Base-by-base conservation (phyloP, 2,329 filamentous ascomycete genomes). In the Colletotrichum limetticola region DNA sequence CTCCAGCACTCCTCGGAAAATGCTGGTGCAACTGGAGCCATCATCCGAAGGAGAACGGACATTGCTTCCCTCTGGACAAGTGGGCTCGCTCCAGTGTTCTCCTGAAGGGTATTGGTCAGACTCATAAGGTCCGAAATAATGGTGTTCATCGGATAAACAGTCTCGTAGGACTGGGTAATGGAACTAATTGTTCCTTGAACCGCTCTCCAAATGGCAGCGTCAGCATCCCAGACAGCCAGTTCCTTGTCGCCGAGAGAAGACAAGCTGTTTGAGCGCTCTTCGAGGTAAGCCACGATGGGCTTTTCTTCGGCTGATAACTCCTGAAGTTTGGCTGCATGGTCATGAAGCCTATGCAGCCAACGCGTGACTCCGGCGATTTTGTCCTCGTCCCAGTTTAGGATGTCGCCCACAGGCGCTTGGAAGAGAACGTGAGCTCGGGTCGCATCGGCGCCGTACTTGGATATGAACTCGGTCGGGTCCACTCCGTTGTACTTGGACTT, bases 401-500 rank as follows among this genome's bases (percentile, higher is more conserved):
- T 90, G 69, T 97, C 95, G 55, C 87, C 91, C 16, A 97, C 93
- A 0, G 95, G 94, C 1, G 95, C 95, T 77, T 95, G 93, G 85
- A 98, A 97, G 7, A 98, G 87, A 79, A 98, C 94, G 80, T 98
- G 95, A 4, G 94, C 94, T 68, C 95, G 88, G 2, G 94, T 95
- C 6, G 94, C 92, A 80, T 98, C 95, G 1, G 95, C 94, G 26
- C 95, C 95, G 77, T 97, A 92, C 76, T 90, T 91, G 8, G 87
- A 84, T 70, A 97, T 94, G 75, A 93, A 93, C 0, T 85, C 86
- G 0, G 90, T 91, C 0, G 95, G 95, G 79, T 97, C 94, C 7
- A 97, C 94, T 30, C 95, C 95, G 79, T 98, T 98, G 84, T 97
- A 88, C 82, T 98, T 98, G 78, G 94, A 97, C 83, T 98, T 98